Conservation (phyloP, 2,329 filamentous ascomycete species). For the Aspergillus sp. region DNA sequence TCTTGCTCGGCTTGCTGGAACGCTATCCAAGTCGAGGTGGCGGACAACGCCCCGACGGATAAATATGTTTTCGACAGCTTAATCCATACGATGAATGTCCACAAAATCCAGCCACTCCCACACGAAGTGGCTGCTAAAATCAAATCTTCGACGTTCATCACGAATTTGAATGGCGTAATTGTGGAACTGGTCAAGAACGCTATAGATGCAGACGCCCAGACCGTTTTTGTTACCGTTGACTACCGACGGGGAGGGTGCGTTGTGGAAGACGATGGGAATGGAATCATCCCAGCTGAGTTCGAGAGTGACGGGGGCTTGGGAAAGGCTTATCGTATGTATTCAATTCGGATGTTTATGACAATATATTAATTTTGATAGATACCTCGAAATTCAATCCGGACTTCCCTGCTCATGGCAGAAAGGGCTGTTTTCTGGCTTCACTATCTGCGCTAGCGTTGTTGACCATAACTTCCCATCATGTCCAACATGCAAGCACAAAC, state of each 20-base stretch:
- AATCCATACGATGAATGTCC: slow-evolving; percentile 22
- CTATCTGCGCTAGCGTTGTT: slow-evolving; percentile 74
- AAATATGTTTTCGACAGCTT: slow-evolving; percentile 4
- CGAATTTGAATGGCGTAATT: slow-evolving; percentile 69
- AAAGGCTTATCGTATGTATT: slow-evolving; percentile 65
- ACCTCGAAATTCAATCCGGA: slow-evolving; percentile 69
- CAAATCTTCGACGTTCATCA: slow-evolving; percentile 79
- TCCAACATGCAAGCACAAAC: slow-evolving; percentile 51
- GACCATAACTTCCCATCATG: slow-evolving; percentile 70
- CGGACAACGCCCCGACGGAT: not conserved
- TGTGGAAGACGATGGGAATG: slow-evolving; percentile 80
- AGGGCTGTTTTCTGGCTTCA: slow-evolving; percentile 76
- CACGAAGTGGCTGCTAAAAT: slow-evolving; percentile 72
- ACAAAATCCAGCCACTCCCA: slow-evolving; percentile 66
- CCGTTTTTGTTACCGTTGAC: slow-evolving; percentile 70
- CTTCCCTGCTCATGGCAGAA: slow-evolving; percentile 59
- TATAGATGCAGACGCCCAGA: slow-evolving; percentile 73
- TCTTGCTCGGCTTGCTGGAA: not conserved
- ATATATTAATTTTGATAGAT: slow-evolving; percentile 49
- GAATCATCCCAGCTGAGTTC: slow-evolving; percentile 76
- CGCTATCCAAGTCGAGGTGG: not conserved
- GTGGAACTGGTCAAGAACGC: slow-evolving; percentile 77
- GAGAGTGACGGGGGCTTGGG: slow-evolving; percentile 67
- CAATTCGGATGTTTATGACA: too few species aligned
- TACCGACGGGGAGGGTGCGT: slow-evolving; percentile 72